These are phyloP conservation scores for Glycyrrhiza uralensis DNA, from an alignment of 306 rosid species.

Conservation along the genomic window DNA sequence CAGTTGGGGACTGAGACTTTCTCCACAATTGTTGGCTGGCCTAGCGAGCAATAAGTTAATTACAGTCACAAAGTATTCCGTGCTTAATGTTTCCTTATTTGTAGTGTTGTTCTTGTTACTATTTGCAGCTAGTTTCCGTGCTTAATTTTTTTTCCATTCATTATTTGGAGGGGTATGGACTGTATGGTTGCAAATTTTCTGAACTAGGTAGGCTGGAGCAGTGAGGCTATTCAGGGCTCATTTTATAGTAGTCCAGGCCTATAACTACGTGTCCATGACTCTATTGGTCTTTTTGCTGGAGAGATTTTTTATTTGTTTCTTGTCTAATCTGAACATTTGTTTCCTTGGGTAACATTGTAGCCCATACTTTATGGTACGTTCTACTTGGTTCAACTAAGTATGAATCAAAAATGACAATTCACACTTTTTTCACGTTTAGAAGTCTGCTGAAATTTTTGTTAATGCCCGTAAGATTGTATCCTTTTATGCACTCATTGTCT, in stretches of 20 bases:
- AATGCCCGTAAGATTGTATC: neutral
- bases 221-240: neutral
- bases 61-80: neutral
- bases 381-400: constrained; percentile 2
- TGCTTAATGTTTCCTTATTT: neutral
- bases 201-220: neutral
- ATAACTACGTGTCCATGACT: neutral
- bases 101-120: neutral
- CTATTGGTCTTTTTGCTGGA: neutral
- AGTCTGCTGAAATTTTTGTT: constrained; percentile 1
- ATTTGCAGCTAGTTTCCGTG: constrained; percentile 9
- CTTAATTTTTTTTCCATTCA: neutral
- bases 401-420: neutral
- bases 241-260: neutral
- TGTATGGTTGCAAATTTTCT: neutral
- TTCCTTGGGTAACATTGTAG: neutral
- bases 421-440: neutral
- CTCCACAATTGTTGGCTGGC: neutral
- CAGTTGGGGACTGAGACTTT: neutral
- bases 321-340: neutral
- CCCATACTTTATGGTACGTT: constrained; percentile 9
- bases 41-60: neutral
- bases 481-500: constrained; percentile 23
- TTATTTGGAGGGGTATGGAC: neutral
- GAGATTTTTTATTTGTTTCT: neutral